phyloP scores from a whole-genome alignment of 805 yeast species.

The Sugiyamaella americana region DNA sequence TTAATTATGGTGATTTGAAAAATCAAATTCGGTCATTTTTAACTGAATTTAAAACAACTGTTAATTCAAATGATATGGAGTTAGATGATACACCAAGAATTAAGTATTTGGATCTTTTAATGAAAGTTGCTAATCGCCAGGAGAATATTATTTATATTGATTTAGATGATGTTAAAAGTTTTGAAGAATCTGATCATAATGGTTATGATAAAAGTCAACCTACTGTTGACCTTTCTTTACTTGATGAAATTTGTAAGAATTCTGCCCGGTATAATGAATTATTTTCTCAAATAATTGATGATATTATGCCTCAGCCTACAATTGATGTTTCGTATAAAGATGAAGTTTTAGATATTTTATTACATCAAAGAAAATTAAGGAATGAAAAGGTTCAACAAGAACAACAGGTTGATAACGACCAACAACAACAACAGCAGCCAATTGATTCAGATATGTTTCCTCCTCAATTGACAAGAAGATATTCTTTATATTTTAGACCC shows the following conservation, averaged over 20 bases:
- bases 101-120: constrained; percentile 71
- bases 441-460: constrained; percentile 61
- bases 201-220: constrained; percentile 28
- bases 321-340: constrained; percentile 71
- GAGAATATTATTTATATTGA: constrained; percentile 61
- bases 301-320: constrained; percentile 81
- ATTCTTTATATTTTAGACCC: constrained; percentile 82
- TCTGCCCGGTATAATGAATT: constrained; percentile 75
- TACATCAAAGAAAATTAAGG: constrained; percentile 82
- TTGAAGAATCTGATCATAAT: constrained; percentile 44
- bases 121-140: constrained; percentile 80
- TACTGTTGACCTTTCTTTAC: constrained; percentile 33
- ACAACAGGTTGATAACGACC: constrained; percentile 35
- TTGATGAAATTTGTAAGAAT: constrained; percentile 60
- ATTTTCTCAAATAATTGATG: constrained; percentile 69
- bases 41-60: constrained; percentile 50
- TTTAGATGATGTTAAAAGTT: constrained; percentile 74
- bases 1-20: constrained; percentile 65
- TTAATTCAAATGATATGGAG: constrained; percentile 20
- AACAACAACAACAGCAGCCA: too few relatives aligned
- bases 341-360: constrained; percentile 86
- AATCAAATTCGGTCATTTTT: constrained; percentile 59
- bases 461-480: constrained; percentile 78
- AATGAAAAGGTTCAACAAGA: constrained; percentile 64
- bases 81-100: constrained; percentile 12